Evolutionary conservation across 1,139 yeast genomes (phyloP).

Genomic region (Yamadazyma siamensis): DNA sequence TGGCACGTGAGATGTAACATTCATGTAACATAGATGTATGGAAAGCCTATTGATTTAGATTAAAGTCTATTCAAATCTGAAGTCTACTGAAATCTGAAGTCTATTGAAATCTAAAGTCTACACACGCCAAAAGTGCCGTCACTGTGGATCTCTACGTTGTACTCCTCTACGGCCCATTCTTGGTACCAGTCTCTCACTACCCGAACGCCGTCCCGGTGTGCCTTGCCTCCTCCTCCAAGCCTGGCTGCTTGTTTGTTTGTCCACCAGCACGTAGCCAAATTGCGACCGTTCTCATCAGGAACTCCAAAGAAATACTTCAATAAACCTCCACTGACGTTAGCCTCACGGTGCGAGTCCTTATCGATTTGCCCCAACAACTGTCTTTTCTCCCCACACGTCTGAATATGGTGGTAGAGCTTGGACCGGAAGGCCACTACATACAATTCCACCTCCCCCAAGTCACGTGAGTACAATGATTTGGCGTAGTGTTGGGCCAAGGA

Average conservation of each 20-base stretch:
- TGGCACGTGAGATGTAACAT: too few species aligned
- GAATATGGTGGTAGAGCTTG: slow-evolving; percentile 21
- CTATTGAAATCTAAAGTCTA: too few species aligned
- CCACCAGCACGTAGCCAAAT: slow-evolving; percentile 38
- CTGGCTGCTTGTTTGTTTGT: slow-evolving; percentile 19
- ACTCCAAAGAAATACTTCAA: slow-evolving; percentile 32
- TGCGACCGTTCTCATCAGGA: slow-evolving; percentile 26
- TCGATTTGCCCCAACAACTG: slow-evolving; percentile 21
- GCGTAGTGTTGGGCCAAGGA: slow-evolving; percentile 15
- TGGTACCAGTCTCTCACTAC: slow-evolving; percentile 26
- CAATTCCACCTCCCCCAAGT: slow-evolving; percentile 16
- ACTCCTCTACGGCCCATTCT: slow-evolving; percentile 32
- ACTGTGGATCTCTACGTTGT: slow-evolving; percentile 9
- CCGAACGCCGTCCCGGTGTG: slow-evolving; percentile 26
- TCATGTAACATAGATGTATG: too few species aligned
- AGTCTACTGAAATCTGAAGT: too few species aligned
- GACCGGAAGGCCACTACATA: slow-evolving; percentile 31
- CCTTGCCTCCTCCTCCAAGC: slow-evolving; percentile 26
- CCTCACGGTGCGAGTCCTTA: slow-evolving; percentile 26
- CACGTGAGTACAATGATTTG: slow-evolving; percentile 5
- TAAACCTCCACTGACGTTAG: slow-evolving; percentile 28
- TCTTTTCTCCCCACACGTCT: slow-evolving; percentile 19
- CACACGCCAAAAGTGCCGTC: too few species aligned
- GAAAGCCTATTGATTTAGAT: too few species aligned
- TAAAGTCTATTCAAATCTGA: too few species aligned